Conservation (phyloP, 805 yeast genomes). For the Candida boidinii region DNA sequence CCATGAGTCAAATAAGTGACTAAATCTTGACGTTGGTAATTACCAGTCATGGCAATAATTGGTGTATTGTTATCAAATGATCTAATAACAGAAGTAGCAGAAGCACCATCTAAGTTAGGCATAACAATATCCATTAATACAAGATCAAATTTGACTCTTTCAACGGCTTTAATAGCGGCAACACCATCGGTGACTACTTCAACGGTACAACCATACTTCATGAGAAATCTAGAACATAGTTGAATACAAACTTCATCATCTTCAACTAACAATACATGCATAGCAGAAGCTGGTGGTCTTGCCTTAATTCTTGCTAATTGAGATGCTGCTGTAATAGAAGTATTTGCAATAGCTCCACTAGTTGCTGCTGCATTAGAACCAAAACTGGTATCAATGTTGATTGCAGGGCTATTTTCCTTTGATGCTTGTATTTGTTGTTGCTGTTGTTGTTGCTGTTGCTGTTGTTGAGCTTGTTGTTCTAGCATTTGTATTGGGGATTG, state of each 20-base stretch:
- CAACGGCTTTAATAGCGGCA: constrained; percentile 73
- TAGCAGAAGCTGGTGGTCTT: constrained; percentile 28
- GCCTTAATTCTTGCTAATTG: constrained; percentile 11
- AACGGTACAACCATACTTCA: constrained; percentile 86
- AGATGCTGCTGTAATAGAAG: constrained; percentile 10
- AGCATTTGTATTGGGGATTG: constrained; percentile 1
- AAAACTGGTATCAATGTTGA: constrained; percentile 9
- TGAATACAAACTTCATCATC: constrained; percentile 80
- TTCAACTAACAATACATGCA: constrained; percentile 70
- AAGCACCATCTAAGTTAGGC: constrained; percentile 84
- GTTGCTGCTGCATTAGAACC: constrained; percentile 6
- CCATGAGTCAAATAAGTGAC: constrained; percentile 79
- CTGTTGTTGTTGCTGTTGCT: constrained; percentile 3
- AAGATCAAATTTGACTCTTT: constrained; percentile 62
- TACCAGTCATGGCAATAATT: constrained; percentile 91
- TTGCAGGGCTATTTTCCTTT: constrained; percentile 4
- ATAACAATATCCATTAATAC: constrained; percentile 84
- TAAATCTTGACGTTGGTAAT: constrained; percentile 73
- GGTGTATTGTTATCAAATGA: constrained; percentile 81
- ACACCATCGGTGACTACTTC: constrained; percentile 91
- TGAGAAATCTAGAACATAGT: constrained; percentile 71
- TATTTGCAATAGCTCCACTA: constrained; percentile 5
- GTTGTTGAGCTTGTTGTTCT: constrained; percentile 2
- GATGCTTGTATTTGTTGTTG: constrained; percentile 4
- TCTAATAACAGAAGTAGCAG: constrained; percentile 85